Evolutionary conservation across 1,284 basidiomycete genomes (phyloP).

Genomic region (Hypsizygus ulmarius): DNA sequence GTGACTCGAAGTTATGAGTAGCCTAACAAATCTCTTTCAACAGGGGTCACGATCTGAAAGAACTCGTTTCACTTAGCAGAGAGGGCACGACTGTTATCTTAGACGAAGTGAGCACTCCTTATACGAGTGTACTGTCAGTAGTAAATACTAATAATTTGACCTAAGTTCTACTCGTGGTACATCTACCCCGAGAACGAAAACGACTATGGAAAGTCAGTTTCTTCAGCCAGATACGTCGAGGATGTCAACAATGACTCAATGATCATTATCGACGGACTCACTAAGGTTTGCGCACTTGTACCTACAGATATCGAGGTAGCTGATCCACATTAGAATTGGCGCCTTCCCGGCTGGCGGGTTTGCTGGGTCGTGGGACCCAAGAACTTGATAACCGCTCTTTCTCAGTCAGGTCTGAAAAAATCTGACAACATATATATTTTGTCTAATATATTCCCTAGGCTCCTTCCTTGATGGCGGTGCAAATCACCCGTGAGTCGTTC

Average conservation of each 20-base stretch:
- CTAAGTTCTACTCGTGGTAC: slow-evolving; percentile 89
- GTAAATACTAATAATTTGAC: background rate
- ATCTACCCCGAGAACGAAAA: slow-evolving; percentile 79
- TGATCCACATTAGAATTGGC: slow-evolving; percentile 63
- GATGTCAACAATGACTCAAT: slow-evolving; percentile 84
- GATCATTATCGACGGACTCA: slow-evolving; percentile 88
- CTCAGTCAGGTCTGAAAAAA: slow-evolving; percentile 63
- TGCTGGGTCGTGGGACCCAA: slow-evolving; percentile 98
- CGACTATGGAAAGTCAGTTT: slow-evolving; percentile 77
- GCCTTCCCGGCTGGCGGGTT: slow-evolving; percentile 89
- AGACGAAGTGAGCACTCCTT: slow-evolving; percentile 63
- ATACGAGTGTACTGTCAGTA: slow-evolving; percentile 1
- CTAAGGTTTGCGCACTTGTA: slow-evolving; percentile 58
- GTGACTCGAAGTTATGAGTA: slow-evolving; percentile 3
- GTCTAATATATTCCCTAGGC: slow-evolving; percentile 33
- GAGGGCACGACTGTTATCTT: slow-evolving; percentile 81
- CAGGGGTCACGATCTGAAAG: slow-evolving; percentile 78
- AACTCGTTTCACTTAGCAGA: slow-evolving; percentile 71
- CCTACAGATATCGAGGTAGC: background rate
- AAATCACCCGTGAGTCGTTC: slow-evolving; percentile 71
- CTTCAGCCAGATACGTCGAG: slow-evolving; percentile 80
- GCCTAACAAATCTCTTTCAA: background rate
- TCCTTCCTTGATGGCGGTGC: slow-evolving; percentile 89
- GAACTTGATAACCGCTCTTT: slow-evolving; percentile 81
- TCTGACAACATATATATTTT: slow-evolving; percentile 1